These are phyloP conservation scores for Pleurotus pulmonarius DNA, from an alignment of 768 basidiomycete species.

Conservation along the genomic window DNA sequence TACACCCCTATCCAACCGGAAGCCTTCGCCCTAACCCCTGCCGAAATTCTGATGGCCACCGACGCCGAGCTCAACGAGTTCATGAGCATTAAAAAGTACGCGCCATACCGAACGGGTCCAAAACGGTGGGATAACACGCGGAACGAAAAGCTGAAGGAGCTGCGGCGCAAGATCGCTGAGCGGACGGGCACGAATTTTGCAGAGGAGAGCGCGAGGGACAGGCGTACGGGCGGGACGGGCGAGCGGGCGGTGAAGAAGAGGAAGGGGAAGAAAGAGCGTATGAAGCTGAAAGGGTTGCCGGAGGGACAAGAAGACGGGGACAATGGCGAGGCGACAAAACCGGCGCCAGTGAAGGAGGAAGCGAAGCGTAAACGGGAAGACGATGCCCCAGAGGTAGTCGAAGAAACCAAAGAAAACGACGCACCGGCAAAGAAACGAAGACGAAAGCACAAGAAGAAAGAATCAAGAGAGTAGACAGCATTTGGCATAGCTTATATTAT, in stretches of 20 bases:
- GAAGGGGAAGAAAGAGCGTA: constrained; percentile 68
- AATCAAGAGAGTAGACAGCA: constrained; percentile 3
- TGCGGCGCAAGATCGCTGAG: constrained; percentile 59
- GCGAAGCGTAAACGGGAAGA: constrained; percentile 11
- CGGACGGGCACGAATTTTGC: constrained; percentile 24
- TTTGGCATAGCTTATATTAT: neutral
- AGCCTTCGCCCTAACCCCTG: constrained; percentile 68
- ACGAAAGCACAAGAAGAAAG: constrained; percentile 31
- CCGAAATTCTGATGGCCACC: constrained; percentile 86
- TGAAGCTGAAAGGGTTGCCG: constrained; percentile 40
- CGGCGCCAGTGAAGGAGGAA: constrained; percentile 9
- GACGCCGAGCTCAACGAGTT: constrained; percentile 93
- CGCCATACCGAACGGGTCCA: constrained; percentile 74
- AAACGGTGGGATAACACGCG: constrained; percentile 60
- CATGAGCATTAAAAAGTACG: constrained; percentile 84
- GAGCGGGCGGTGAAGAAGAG: constrained; percentile 50
- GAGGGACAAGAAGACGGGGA: constrained; percentile 17
- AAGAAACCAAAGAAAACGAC: constrained; percentile 19
- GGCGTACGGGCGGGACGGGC: constrained; percentile 14
- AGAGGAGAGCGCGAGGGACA: constrained; percentile 15
- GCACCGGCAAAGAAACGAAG: constrained; percentile 32
- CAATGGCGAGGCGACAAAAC: constrained; percentile 14
- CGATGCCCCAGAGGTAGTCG: constrained; percentile 9
- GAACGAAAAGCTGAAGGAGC: constrained; percentile 62
- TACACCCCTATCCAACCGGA: constrained; percentile 70